These are phyloP conservation scores for Phytophthora capsici DNA, from an alignment of 352 stramenopile species.

Conservation along the genomic window DNA sequence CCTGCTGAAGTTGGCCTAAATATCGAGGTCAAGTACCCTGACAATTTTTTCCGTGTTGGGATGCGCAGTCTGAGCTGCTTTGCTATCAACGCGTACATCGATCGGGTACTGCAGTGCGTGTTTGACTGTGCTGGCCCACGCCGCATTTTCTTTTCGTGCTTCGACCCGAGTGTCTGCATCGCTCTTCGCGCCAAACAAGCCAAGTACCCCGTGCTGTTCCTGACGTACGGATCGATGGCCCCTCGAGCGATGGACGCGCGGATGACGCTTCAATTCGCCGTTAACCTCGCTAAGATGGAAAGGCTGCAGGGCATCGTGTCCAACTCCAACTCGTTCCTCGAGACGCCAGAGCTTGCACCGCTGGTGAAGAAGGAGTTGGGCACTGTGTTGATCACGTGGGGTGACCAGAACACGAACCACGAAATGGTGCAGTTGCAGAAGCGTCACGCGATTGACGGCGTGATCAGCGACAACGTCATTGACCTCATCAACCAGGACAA, in stretches of 20 bases:
- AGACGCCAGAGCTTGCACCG: conserved; percentile 50
- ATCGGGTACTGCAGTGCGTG: conserved; percentile 73
- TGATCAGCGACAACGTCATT: conserved; percentile 87
- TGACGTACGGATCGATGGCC: conserved; percentile 70
- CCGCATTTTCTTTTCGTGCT: conserved; percentile 86
- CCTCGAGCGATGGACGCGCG: conserved; percentile 55
- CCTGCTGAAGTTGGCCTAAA: conserved; percentile 78
- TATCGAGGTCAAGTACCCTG: conserved; percentile 87
- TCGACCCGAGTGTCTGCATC: conserved; percentile 74
- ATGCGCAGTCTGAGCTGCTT: conserved; percentile 65
- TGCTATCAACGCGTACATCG: conserved; percentile 78
- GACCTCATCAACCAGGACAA: conserved; percentile 70
- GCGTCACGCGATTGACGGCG: conserved; percentile 65
- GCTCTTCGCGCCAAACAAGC: conserved; percentile 72
- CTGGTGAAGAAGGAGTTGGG: conserved; percentile 55
- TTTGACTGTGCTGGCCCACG: conserved; percentile 67
- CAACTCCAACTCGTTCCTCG: conserved; percentile 75
- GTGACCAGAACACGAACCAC: conserved; percentile 83
- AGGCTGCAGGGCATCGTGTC: conserved; percentile 74
- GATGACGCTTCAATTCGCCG: conserved; percentile 70
- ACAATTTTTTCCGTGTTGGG: conserved; percentile 43
- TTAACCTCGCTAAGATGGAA: conserved; percentile 69
- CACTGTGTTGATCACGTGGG: conserved; percentile 71
- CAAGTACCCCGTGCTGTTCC: conserved; percentile 77
- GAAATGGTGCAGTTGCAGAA: conserved; percentile 77